These are phyloP conservation scores for Penicillium sp. DNA, from an alignment of 2,329 filamentous ascomycete species.

Conservation along the genomic window DNA sequence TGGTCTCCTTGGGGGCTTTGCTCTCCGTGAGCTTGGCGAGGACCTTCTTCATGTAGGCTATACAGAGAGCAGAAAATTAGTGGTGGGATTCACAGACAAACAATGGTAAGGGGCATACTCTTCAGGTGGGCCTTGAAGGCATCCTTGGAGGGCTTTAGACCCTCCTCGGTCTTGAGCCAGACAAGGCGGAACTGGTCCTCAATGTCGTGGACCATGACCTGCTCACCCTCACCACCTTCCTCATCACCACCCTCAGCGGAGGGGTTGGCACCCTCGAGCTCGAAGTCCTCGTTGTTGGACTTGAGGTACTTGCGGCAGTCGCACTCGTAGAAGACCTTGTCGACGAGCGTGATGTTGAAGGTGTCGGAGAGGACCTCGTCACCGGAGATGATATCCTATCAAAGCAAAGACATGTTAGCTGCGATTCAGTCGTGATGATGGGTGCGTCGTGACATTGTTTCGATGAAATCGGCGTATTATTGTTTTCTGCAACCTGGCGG, in stretches of 20 bases:
- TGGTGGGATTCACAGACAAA: not conserved
- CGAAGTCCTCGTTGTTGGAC: constrained; percentile 69
- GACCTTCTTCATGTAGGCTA: constrained; percentile 90
- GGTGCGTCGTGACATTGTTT: not conserved
- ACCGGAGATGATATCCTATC: constrained; percentile 81
- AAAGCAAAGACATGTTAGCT: constrained; percentile 16
- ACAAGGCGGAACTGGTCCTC: constrained; percentile 89
- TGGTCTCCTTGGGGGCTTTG: constrained; percentile 65
- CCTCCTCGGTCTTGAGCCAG: constrained; percentile 54
- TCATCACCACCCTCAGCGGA: constrained; percentile 84
- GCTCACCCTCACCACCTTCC: constrained; percentile 67
- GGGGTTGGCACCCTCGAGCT: constrained; percentile 81
- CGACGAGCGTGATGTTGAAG: constrained; percentile 79
- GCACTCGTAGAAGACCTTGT: constrained; percentile 83
- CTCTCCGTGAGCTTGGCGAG: constrained; percentile 71
- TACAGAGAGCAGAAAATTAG: constrained; percentile 6
- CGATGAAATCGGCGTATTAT: not conserved
- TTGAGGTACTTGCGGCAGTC: constrained; percentile 90
- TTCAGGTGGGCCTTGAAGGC: constrained; percentile 82
- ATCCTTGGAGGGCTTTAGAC: constrained; percentile 72
- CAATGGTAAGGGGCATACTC: constrained; percentile 57
- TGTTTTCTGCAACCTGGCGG: constrained; percentile 2
- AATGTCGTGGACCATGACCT: constrained; percentile 81
- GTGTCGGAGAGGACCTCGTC: constrained; percentile 98
- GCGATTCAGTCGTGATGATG: not conserved